Evolutionary conservation across 2,329 filamentous ascomycete genomes (phyloP), one percentile per base, ranked within the genome.

Genomic region (Thelonectria blattea): DNA sequence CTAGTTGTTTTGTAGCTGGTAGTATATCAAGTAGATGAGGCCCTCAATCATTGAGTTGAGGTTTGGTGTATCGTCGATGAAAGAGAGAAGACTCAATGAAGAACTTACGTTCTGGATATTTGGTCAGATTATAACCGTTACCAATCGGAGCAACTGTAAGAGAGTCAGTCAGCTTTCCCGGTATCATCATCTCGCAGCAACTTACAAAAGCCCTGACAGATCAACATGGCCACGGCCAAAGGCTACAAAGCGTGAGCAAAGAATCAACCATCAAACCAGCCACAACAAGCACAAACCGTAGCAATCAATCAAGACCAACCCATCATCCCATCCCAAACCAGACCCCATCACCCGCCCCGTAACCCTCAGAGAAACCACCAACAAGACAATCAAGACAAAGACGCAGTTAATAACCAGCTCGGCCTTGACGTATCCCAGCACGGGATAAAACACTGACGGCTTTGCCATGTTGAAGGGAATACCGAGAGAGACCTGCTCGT

Each of bases 301-400:
- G 66, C 60, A 10, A 73, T 48, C 60, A 10, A 73, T 48, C 14
- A 76, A 60, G 22, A 75, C 68, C 10, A 75, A 60, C 5, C 48
- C 60, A 64, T 76, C 74, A 55, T 76, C 74, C 68, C 66, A 72
- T 22, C 74, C 73, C 11, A 76, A 58, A 1, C 74, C 74, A 7
- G 74, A 72, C 1, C 74, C 74, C 7, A 56, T 64, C 9, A 72
- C n/a, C 22, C 74, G 70, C 3, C 70, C 72, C 0, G 67, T 17
- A 3, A 75, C 64, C 53, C 74, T 62, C 30, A 75, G 52, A 10
- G 54, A 50, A 18, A 75, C 71, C 6, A 72, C 70, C 3, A 58
- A 5, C 3, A 75, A 48, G 22, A 75, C 71, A 12, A 74, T 30
- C 18, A 70, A 60, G 39, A 75, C 72, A n/a, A 76, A 30, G 14